Conservation (phyloP, 768 basidiomycete genomes). For the Pisolithus microcarpus region DNA sequence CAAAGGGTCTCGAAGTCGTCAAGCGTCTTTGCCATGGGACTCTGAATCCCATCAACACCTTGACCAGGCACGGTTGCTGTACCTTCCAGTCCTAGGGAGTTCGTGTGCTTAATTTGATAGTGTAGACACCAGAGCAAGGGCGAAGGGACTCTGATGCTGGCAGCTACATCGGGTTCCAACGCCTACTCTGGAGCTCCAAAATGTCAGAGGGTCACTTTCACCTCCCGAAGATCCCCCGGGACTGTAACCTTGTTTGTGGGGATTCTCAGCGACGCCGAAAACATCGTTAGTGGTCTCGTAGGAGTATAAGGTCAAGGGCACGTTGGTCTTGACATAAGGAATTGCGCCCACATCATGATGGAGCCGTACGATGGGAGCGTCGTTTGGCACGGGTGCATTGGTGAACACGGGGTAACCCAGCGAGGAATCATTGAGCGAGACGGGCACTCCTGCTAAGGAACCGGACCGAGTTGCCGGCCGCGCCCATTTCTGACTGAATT, state of each 20-base stretch:
- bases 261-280: conserved; percentile 56
- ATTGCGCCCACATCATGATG: conserved; percentile 57
- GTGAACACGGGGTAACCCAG: conserved; percentile 52
- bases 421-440: conserved; percentile 57
- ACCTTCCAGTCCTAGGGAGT: conserved; percentile 48
- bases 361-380: conserved; percentile 46
- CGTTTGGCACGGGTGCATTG: conserved; percentile 36
- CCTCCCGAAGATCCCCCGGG: conserved; percentile 68
- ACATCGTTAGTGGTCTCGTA: conserved; percentile 51
- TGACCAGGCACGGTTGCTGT: conserved; percentile 43
- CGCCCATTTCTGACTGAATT: conserved; percentile 23
- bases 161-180: conserved; percentile 65
- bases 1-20: conserved; percentile 61
- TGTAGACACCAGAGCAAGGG: conserved; percentile 58
- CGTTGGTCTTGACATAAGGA: conserved; percentile 61
- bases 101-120: conserved; percentile 49
- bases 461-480: conserved; percentile 14
- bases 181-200: conserved; percentile 53
- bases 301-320: conserved; percentile 53
- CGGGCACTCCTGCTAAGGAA: conserved; percentile 58
- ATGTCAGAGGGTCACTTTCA: conserved; percentile 56
- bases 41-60: conserved; percentile 43
- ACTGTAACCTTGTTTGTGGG: conserved; percentile 45
- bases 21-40: conserved; percentile 58
- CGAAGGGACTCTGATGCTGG: conserved; percentile 59